Percentiles rank a stretch among this genome's conserved stretches.
These are phyloP conservation scores for Logfia minima DNA, from an alignment of 129 eudicot species.

Conservation along the genomic window DNA sequence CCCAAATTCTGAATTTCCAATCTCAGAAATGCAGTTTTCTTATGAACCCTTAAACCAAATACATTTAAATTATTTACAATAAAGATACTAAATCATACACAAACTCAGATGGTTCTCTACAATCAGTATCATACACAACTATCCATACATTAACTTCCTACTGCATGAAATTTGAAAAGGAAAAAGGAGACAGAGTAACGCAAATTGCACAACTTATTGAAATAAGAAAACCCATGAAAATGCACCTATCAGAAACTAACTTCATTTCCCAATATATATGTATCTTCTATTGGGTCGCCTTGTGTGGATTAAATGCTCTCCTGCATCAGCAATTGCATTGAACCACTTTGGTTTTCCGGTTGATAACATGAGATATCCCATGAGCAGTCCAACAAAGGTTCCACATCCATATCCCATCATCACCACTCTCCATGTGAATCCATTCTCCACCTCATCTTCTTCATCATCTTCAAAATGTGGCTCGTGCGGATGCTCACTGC, in stretches of 20 bases:
- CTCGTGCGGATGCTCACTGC: not conserved
- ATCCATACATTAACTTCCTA: too few species aligned
- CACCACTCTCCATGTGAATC: not conserved
- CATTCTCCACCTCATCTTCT: not conserved
- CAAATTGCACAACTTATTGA: too few species aligned
- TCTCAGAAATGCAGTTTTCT: too few species aligned
- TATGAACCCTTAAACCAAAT: too few species aligned
- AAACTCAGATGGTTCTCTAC: too few species aligned
- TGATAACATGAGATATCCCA: constrained; percentile 4
- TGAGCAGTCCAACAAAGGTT: not conserved
- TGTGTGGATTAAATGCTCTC: not conserved
- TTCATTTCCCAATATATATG: not conserved
- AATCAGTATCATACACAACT: too few species aligned
- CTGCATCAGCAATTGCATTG: not conserved
- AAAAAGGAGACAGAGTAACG: too few species aligned
- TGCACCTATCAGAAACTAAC: not conserved
- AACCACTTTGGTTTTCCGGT: constrained; percentile 32
- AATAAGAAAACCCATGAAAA: not conserved
- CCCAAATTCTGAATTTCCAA: too few species aligned
- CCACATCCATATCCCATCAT: constrained; percentile 9
- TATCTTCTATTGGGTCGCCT: not conserved
- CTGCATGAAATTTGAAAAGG: too few species aligned
- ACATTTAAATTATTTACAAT: too few species aligned
- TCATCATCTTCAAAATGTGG: not conserved
- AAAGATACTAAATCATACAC: too few species aligned